Conservation (phyloP, 257 asterid species). For the Eucommia ulmoides region DNA sequence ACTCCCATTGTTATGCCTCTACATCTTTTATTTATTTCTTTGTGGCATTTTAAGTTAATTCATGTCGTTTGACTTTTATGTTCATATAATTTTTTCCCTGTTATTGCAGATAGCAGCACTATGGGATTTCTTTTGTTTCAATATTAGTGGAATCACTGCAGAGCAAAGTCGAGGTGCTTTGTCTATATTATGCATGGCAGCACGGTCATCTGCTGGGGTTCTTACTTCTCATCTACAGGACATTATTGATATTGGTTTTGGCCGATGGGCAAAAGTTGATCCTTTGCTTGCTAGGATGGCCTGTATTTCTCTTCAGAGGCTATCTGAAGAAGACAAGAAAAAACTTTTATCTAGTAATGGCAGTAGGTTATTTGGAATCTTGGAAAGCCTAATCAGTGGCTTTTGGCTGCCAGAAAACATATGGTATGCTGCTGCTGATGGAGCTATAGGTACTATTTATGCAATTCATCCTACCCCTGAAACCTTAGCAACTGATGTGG, state of each 20-base stretch:
- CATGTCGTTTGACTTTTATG: no score
- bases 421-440: constrained; percentile 91
- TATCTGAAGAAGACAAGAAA: constrained; percentile 82
- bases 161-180: constrained; percentile 95
- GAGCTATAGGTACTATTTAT: constrained; percentile 72
- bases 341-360: constrained; percentile 57
- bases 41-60: no score
- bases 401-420: constrained; percentile 59
- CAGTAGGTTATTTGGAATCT: constrained; percentile 55
- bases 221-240: constrained; percentile 87
- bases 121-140: constrained; percentile 97
- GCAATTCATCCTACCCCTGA: constrained; percentile 86
- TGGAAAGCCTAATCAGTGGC: constrained; percentile 60
- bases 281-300: constrained; percentile 95
- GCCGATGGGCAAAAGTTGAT: constrained; percentile 94
- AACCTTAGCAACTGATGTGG: constrained; percentile 51
- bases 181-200: constrained; percentile 88
- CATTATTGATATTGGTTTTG: constrained; percentile 92
- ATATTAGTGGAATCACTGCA: constrained; percentile 80
- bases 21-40: no score
- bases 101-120: constrained; percentile 72
- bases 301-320: constrained; percentile 71
- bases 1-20: no score
- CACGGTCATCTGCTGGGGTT: constrained; percentile 58
- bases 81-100: no score